These are phyloP conservation scores for Fusarium staphyleae DNA, from an alignment of 2,329 filamentous ascomycete species.

Conservation along the genomic window DNA sequence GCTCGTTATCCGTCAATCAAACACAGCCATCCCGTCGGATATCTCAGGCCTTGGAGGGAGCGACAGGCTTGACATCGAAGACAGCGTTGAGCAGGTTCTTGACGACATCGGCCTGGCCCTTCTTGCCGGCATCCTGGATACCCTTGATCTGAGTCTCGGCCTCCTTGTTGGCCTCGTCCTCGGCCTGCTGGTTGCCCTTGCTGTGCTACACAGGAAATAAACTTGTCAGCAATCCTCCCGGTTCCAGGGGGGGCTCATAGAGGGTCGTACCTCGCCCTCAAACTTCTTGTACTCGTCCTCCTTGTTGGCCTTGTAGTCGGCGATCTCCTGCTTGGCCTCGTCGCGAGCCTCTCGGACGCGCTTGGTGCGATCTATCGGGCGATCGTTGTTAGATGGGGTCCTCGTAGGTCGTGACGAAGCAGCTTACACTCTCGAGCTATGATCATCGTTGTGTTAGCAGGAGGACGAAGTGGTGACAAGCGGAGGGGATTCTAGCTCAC, in stretches of 20 bases:
- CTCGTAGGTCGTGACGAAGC: slow-evolving; percentile 13
- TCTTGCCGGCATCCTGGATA: slow-evolving; percentile 81
- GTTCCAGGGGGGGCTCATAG: neutral
- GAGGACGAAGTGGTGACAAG: slow-evolving; percentile 14
- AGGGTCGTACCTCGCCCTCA: slow-evolving; percentile 69
- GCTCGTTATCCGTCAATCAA: slow-evolving; percentile 19
- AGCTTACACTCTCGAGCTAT: slow-evolving; percentile 86
- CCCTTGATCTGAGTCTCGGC: slow-evolving; percentile 81
- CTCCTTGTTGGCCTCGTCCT: slow-evolving; percentile 79
- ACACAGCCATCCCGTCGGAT: slow-evolving; percentile 3
- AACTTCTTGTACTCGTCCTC: slow-evolving; percentile 96
- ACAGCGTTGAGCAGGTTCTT: slow-evolving; percentile 86
- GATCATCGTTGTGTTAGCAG: slow-evolving; percentile 39
- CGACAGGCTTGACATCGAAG: slow-evolving; percentile 78
- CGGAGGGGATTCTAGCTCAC: slow-evolving; percentile 55
- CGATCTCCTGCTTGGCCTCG: slow-evolving; percentile 98
- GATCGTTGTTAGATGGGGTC: slow-evolving; percentile 2
- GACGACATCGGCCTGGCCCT: slow-evolving; percentile 80
- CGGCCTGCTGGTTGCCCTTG: slow-evolving; percentile 83
- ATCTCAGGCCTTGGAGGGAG: slow-evolving; percentile 47
- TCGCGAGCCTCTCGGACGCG: slow-evolving; percentile 94
- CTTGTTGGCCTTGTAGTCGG: slow-evolving; percentile 87
- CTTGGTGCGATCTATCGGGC: slow-evolving; percentile 75
- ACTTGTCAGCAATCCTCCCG: slow-evolving; percentile 4
- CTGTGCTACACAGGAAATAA: slow-evolving; percentile 70